Conservation (phyloP, 129 eudicot genomes). For the Heracleum sosnowskyi region DNA sequence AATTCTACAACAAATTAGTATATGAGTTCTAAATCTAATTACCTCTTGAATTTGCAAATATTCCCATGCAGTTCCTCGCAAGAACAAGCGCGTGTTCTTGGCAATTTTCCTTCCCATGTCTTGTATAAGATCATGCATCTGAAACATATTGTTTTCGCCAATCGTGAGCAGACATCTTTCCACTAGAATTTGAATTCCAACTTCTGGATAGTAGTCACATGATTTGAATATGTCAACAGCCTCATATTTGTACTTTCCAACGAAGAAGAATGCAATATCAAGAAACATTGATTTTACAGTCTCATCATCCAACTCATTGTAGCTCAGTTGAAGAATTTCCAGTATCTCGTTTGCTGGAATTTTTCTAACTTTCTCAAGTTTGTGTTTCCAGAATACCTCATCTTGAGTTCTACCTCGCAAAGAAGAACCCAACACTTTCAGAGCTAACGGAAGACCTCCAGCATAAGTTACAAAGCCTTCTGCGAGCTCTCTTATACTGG, state of each 20-base stretch:
- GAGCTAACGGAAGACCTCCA: conserved; percentile 21
- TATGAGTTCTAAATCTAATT: not conserved
- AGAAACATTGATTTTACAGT: conserved; percentile 1
- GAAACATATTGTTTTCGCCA: not conserved
- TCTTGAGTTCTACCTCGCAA: not conserved
- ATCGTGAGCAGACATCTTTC: conserved; percentile 2
- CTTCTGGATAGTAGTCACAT: not conserved
- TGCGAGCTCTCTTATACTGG: conserved; percentile 5
- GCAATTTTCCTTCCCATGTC: conserved; percentile 4
- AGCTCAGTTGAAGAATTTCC: not conserved
- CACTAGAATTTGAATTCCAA: conserved; percentile 2
- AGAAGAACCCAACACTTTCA: conserved; percentile 29
- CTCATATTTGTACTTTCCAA: not conserved
- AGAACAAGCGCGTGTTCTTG: not conserved
- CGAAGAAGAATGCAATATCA: conserved; percentile 15
- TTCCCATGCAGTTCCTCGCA: not conserved
- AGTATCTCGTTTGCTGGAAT: not conserved
- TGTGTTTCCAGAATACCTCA: not conserved
- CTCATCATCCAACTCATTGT: not conserved
- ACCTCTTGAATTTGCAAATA: not conserved
- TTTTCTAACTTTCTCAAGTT: not conserved
- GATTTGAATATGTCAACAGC: not conserved
- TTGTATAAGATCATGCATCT: conserved; percentile 8
- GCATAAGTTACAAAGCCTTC: conserved; percentile 11
- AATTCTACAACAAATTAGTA: not conserved